Base-by-base conservation (phyloP, 2,329 filamentous ascomycete species). In the Ploettnerulaceae sp. region DNA sequence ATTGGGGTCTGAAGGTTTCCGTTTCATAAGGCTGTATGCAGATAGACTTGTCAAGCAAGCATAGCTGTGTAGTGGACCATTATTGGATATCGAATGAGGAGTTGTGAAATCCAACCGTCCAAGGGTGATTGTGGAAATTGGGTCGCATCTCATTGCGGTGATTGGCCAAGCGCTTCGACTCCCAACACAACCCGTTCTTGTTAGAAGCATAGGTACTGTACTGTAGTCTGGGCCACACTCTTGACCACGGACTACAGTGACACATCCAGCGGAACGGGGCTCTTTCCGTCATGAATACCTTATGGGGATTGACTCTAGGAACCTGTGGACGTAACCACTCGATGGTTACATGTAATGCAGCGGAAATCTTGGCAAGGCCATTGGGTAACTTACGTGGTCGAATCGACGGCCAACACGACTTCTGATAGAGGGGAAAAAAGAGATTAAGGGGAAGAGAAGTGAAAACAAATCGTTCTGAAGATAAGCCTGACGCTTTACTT, bases 1-100 rank as follows among this genome's bases (percentile, higher is more conserved):
- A 41, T 31, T 22, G 38, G 22, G 17, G 26, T 18, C 21, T 14
- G 5, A 31, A 17, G 2, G 14, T 41, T 29, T 29, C 5, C 15
- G 36, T 28, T 39, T 29, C 26, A 31, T 41, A 32, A 32, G 38
- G 38, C 38, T 41, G 28, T 20, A 41, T 22, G 38, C 38, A 41
- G 25, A 24, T 20, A 12, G 11, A 29, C 24, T 22, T 29, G 25
- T 39, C 36, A 6, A 20, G 14, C 26, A 17, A 29, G n/a, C 24
- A 21, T 12, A 39, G 8, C 2, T 29, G 36, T 29, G 20, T 7
- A n/a, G 14, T n/a, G 29, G 21, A n/a, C 21, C 25, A 24, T 12
- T 24, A 41, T 41, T 41, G 38, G 38, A 32, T 15, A 18, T 24
- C 32, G 26, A 1, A 14, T n/a, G 29, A 22, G 26, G 11, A 31